Evolutionary conservation across 108 stramenopile genomes (phyloP).

Genomic region (Discostella stelligeroides): DNA sequence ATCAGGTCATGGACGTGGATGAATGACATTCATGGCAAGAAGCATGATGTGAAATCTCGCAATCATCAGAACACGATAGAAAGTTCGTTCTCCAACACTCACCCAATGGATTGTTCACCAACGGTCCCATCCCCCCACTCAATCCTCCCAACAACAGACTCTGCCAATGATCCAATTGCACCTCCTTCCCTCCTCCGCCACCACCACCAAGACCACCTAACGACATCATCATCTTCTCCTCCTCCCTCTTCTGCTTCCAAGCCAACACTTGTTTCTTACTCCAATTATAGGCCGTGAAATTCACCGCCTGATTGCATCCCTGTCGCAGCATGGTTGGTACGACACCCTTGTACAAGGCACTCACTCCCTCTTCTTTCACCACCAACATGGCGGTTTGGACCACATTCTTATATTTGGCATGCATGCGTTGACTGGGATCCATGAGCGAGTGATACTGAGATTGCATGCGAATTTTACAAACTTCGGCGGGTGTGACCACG

Average conservation of each 20-base stretch:
- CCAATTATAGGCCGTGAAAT: slow-evolving; percentile 92
- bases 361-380: slow-evolving; percentile 90
- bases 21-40: no score
- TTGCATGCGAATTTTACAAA: slow-evolving; percentile 96
- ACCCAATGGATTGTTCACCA: slow-evolving; percentile 91
- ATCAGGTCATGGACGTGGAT: no score
- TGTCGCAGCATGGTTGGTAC: slow-evolving; percentile 97
- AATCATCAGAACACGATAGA: background rate
- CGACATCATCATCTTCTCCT: slow-evolving; percentile 22
- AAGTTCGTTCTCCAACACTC: slow-evolving; percentile 14
- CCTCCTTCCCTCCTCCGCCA: slow-evolving; percentile 6
- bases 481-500: slow-evolving; percentile 86
- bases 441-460: slow-evolving; percentile 87
- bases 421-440: slow-evolving; percentile 76
- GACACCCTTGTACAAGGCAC: slow-evolving; percentile 92
- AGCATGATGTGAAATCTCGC: no score
- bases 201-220: no score
- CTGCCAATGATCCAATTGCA: slow-evolving; percentile 81
- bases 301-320: slow-evolving; percentile 98
- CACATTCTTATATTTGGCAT: slow-evolving; percentile 90
- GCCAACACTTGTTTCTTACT: slow-evolving; percentile 68
- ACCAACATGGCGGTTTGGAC: slow-evolving; percentile 88
- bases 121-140: slow-evolving; percentile 93
- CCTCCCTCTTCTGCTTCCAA: slow-evolving; percentile 37
- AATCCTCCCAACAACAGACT: slow-evolving; percentile 92